A percentile compares a stretch with the other conserved stretches of the same genome.
phyloP scores from a whole-genome alignment of 306 rosid species.

The Begonia fuchsioides region DNA sequence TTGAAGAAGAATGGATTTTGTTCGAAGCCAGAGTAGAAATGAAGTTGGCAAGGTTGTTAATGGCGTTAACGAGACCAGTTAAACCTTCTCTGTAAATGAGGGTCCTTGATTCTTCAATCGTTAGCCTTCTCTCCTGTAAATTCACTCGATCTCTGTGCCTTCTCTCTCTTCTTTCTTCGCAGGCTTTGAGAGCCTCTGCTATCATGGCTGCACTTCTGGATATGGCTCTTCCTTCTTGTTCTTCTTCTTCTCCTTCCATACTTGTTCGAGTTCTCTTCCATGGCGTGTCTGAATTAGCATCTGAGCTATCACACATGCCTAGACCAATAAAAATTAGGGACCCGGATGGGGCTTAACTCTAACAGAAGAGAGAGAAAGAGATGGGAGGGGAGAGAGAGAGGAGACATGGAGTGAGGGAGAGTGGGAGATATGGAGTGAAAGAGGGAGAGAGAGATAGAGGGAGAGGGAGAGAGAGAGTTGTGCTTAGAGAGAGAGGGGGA shows the following conservation, averaged over 20 bases:
- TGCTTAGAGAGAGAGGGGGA: conserved; percentile 11
- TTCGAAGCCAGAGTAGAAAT: too few species aligned
- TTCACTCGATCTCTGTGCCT: conserved; percentile 26
- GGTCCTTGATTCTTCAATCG: conserved; percentile 25
- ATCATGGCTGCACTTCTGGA: conserved; percentile 28
- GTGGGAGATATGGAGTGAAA: too few species aligned
- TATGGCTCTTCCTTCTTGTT: conserved; percentile 27
- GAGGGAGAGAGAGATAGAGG: too few species aligned
- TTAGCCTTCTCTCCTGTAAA: conserved; percentile 25
- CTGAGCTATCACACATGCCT: conserved; percentile 33
- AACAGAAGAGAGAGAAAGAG: background rate
- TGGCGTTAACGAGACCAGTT: too few species aligned
- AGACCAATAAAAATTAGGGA: conserved; percentile 4
- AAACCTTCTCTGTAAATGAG: conserved; percentile 25
- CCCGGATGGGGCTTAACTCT: background rate
- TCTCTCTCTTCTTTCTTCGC: conserved; percentile 28
- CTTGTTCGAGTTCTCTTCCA: conserved; percentile 25
- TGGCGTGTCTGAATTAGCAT: conserved; percentile 27
- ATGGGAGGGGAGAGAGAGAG: background rate
- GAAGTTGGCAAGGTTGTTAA: too few species aligned
- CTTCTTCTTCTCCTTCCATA: conserved; percentile 8
- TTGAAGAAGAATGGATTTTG: background rate
- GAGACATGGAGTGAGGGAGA: conserved; percentile 17
- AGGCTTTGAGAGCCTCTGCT: conserved; percentile 28
- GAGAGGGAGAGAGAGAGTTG: conserved; percentile 23